Evolutionary conservation across 176 grass and related monocot species (phyloP).

Genomic region (Carex littledalei): DNA sequence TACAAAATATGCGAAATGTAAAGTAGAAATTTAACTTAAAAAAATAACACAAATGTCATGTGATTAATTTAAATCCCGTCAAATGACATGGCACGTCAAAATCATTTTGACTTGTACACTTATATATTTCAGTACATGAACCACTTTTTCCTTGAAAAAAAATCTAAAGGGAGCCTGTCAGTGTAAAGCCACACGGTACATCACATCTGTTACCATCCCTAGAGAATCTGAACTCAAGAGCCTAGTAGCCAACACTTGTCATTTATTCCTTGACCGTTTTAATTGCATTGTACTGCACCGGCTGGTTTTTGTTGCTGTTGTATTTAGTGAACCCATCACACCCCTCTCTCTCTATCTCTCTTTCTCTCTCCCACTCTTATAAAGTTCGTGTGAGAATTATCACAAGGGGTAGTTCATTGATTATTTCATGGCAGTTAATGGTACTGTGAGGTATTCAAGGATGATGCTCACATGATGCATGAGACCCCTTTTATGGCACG

Average conservation of each 20-base stretch:
- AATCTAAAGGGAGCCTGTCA: not conserved
- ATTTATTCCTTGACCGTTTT: slow-evolving; percentile 44
- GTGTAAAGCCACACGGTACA: not conserved
- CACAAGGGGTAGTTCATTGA: slow-evolving; percentile 40
- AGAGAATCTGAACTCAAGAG: not conserved
- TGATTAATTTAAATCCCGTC: not conserved
- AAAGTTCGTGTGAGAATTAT: slow-evolving; percentile 27
- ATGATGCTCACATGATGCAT: slow-evolving; percentile 47
- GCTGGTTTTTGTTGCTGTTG: slow-evolving; percentile 24
- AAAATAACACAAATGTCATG: not conserved
- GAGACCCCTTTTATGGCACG: slow-evolving; percentile 32
- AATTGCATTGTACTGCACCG: slow-evolving; percentile 12
- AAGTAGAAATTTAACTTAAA: not conserved
- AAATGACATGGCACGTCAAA: not conserved
- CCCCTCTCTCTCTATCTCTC: not conserved
- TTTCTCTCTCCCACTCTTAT: not conserved
- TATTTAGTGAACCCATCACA: slow-evolving; percentile 22
- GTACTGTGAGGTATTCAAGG: slow-evolving; percentile 34
- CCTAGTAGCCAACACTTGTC: slow-evolving; percentile 29
- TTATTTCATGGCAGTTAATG: slow-evolving; percentile 47
- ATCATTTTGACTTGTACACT: not conserved
- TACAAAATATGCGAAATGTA: not conserved
- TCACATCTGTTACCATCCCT: not conserved
- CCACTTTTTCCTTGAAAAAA: not conserved
- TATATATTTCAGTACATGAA: not conserved